Base-by-base conservation (phyloP, 2,329 filamentous ascomycete species). In the Ascochyta clinopodiicola region DNA sequence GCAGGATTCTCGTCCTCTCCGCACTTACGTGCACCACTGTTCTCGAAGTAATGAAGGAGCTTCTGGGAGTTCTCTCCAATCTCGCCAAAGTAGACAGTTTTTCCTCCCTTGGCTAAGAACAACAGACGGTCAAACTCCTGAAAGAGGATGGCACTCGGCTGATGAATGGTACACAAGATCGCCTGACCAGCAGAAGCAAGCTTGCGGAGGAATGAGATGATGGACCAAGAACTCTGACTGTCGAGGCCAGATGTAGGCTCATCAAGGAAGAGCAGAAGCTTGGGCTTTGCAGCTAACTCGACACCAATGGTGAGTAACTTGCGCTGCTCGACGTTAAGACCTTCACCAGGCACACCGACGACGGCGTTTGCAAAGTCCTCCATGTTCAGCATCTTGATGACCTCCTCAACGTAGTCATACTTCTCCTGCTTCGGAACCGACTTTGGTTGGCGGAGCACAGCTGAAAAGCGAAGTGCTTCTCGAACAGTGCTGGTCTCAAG, bases 251-350 rank as follows among this genome's bases (percentile, higher is more conserved):
- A 76, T 71, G 80, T 81, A 2, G 47, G 86, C 63, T 87, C 85
- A 45, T 88, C 85, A 8, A 88, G 77, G 74, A 87, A 88, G 1
- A 88, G 80, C 0, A 88, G 74, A 0, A 88, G 78, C 57, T 81
- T 81, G 0, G 88, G 88, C 68, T 89, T 86, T 2, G 88, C 88
- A 6, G 87, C 88, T 13, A 91, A 77, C 68, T 91, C 88, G 9
- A 90, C 88, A 58, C 86, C 88, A 56, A 91, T 91, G 0, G 88
- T 90, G 8, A 90, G 78, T 44, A 87, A 80, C 74, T 91, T 91
- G 54, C 86, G 81, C 70, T 90, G 85, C 70, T 90, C 87, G 5
- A 90, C 86, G 10, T 86, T 86, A 13, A 90, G 77, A 83, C 83
- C 86, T 50, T 81, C 82, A 0, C 86, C 86, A 0, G 85, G 84